Evolutionary conservation across 352 stramenopile species (phyloP), one percentile per base, ranked within the genome.

Genomic region (Vaucheria bursata): DNA sequence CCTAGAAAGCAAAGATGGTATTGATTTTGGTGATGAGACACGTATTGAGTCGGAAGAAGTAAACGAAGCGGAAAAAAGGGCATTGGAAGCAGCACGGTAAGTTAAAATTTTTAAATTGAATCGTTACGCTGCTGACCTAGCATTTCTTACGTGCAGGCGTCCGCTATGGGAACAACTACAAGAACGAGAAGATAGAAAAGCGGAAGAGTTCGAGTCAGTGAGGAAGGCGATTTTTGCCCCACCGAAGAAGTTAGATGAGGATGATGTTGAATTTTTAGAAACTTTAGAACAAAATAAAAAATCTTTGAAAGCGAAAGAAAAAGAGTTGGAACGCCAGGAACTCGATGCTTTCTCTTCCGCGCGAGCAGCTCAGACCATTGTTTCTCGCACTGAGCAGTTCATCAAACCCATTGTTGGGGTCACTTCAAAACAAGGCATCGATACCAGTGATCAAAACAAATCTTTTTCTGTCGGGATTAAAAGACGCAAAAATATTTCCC

Each of bases 1-100:
- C 35, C 59, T 82, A 29, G 77, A 82, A 52, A 79, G 70, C 12
- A 82, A 82, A 66, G 77, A 82, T 74, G 77, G 77, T 2, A 68
- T 68, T 8, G 53, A 68, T 34, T 68, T 68, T 68, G 53, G 53
- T 2, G 53, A 68, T 2, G 53, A 68, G 53, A 68, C 34, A 7
- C 2, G 53, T 31, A 31, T 68, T 7, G 53, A 68, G 53, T 37
- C 53, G 53, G 53, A 68, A 7, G 53, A 68, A 34, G 53, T 68
- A 34, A 68, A 68, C 31, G 53, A 68, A 7, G 53, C 53, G 53
- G 53, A 68, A 34, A 68, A 68, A 34, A 31, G 53, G 53, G 53
- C 53, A 8, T 34, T 68, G 2, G 53, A 68, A 34, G 53, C 53
- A 37, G 53, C 53, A 31, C 34, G 53, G 53, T 68, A 7, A 7